These are phyloP conservation scores for Trichoderma simmonsii DNA, from an alignment of 2,329 filamentous ascomycete species.

Conservation along the genomic window DNA sequence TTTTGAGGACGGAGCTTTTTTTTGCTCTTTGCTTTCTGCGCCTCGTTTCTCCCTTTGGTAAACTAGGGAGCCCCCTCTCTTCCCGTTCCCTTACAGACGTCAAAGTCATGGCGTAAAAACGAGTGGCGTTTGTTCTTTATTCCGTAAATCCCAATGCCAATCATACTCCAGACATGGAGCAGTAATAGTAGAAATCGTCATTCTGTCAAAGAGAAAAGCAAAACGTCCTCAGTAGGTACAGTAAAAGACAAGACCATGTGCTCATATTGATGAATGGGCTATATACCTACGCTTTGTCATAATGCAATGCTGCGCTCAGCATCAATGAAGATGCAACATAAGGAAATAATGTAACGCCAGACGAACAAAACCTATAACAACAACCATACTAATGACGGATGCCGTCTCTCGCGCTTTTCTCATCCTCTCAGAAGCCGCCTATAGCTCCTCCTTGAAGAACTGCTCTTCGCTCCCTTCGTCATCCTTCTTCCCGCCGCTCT, in stretches of 20 bases:
- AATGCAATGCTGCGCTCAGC: neutral
- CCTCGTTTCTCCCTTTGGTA: neutral
- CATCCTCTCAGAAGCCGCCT: neutral
- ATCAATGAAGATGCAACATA: neutral
- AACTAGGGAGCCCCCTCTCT: neutral
- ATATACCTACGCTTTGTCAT: neutral
- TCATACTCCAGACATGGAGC: neutral
- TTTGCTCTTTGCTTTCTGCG: neutral
- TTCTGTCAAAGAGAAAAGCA: neutral
- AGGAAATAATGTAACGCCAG: neutral
- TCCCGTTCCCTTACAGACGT: neutral
- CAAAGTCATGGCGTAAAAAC: neutral
- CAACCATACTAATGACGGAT: neutral
- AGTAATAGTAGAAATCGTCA: neutral
- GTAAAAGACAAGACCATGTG: neutral
- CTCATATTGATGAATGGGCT: neutral
- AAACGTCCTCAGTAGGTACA: neutral
- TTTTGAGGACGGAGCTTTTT: neutral
- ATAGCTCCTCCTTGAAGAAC: slow-evolving; percentile 12
- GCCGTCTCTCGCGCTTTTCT: neutral
- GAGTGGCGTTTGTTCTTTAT: neutral
- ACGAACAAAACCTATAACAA: neutral
- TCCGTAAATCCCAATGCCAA: neutral
- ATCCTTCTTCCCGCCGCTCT: neutral
- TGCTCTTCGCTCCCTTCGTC: slow-evolving; percentile 12